Percentiles rank a stretch among this genome's conserved stretches.
phyloP scores from a whole-genome alignment of 164 flowering plant species.

The Chloranthus sessilifolius region DNA sequence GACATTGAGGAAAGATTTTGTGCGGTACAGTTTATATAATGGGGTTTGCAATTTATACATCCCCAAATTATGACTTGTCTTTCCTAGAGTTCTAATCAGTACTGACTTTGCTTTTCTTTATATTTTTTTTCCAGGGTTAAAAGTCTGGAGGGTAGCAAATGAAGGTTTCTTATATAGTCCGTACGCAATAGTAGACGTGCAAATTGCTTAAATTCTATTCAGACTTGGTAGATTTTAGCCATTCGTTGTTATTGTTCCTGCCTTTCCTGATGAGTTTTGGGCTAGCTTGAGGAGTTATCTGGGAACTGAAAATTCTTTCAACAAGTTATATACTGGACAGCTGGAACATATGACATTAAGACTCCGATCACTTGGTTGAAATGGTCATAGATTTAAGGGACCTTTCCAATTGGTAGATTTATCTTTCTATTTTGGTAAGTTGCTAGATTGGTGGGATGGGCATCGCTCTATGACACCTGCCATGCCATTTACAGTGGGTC shows the following conservation, averaged over 20 bases:
- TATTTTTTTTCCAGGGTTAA: constrained; percentile 49
- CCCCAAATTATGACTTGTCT: no score
- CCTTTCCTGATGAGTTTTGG: no score
- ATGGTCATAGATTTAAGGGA: constrained; percentile 3
- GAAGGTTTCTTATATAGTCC: constrained; percentile 17
- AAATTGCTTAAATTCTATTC: no score
- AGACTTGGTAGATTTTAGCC: no score
- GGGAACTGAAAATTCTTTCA: no score
- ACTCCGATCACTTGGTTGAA: no score
- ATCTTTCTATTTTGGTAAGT: constrained; percentile 10
- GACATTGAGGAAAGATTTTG: constrained; percentile 26
- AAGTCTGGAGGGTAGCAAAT: constrained; percentile 23
- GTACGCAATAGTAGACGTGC: constrained; percentile 19
- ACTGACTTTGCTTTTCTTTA: constrained; percentile 1
- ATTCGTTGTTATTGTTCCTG: constrained; percentile 13
- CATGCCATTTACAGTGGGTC: constrained; percentile 10
- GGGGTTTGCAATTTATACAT: neutral
- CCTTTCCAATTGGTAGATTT: constrained; percentile 2
- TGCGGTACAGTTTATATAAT: constrained; percentile 30
- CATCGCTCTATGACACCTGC: constrained; percentile 8
- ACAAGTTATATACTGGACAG: no score
- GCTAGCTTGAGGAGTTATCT: no score
- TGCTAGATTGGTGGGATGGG: constrained; percentile 28
- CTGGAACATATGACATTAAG: no score
- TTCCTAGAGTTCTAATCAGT: no score